Evolutionary conservation across 371 early-diverging fungal species (phyloP), one percentile per base, ranked within the genome.

Genomic region (Circinella minor): DNA sequence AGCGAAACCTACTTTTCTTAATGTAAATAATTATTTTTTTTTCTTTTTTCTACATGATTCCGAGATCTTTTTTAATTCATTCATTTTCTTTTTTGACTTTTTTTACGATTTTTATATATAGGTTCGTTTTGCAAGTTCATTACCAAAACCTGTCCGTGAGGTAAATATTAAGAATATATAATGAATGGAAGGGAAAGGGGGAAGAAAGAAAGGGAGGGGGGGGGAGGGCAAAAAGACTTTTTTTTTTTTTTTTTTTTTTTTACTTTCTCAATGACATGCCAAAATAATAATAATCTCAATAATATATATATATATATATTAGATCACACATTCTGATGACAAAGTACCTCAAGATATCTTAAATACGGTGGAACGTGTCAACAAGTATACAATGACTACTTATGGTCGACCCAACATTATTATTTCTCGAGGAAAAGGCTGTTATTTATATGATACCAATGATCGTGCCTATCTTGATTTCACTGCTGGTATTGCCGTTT

Each of bases 401-500:
- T 92, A 93, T 61, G 77, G 79, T 14, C 87, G 91, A 36, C 93
- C 92, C 9, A 75, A 85, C 36, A 67, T 92, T 6, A 79, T 92
- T 48, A 79, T 93, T 54, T 82, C 80, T 17, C 90, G 90, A 67
- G 98, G 96, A 55, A 79, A 91, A 74, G 95, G 96, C 3, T 83
- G 86, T 73, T 84, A 87, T 39, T 79, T 97, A 36, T 92, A 89
- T 70, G 96, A 96, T 74, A 78, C 85, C 1, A 79, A 79, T n/a
- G 90, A 88, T 67, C 88, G 91, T 36, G 77, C 81, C 62, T 97
- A 90, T 74, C 83, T 97, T 13, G 97, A 96, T 75, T 90, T 97
- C 65, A 90, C 90, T 1, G 91, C 95, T 1, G 97, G 97, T 11
- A 97, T 96, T 64, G 95, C 98, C 54, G 96, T 96, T 47, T 91